phyloP scores from a whole-genome alignment of 768 basidiomycete genomes.

The Termitomyces sp. region DNA sequence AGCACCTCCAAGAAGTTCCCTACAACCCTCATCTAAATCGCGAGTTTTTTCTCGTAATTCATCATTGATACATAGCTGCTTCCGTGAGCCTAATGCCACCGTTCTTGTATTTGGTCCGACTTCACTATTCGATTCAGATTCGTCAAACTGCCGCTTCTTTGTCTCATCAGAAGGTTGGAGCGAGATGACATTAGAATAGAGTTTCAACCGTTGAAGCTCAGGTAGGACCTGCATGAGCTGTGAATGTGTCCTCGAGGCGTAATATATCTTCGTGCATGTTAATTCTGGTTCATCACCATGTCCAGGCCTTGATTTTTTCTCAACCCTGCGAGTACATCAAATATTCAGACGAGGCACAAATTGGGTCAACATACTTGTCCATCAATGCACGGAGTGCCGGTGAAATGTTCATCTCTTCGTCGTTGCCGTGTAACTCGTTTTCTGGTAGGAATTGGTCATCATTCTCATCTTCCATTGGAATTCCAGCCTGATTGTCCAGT shows the following conservation, averaged over 20 bases:
- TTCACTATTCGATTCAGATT: slow-evolving; percentile 20
- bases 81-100: slow-evolving; percentile 86
- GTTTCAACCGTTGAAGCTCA: slow-evolving; percentile 71
- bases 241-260: slow-evolving; percentile 94
- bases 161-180: slow-evolving; percentile 18
- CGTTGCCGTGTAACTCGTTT: slow-evolving; percentile 30
- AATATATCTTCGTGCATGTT: slow-evolving; percentile 81
- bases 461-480: slow-evolving; percentile 31
- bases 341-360: not conserved
- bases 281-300: slow-evolving; percentile 36
- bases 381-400: slow-evolving; percentile 77
- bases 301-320: slow-evolving; percentile 23
- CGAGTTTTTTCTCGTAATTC: slow-evolving; percentile 53
- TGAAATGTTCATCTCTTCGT: slow-evolving; percentile 56
- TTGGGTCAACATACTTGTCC: slow-evolving; percentile 51
- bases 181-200: slow-evolving; percentile 30
- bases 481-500: slow-evolving; percentile 6
- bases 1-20: slow-evolving; percentile 72
- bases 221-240: slow-evolving; percentile 89
- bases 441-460: slow-evolving; percentile 78
- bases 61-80: slow-evolving; percentile 91
- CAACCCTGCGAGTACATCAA: slow-evolving; percentile 22
- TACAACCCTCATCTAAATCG: slow-evolving; percentile 85
- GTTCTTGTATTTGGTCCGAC: slow-evolving; percentile 38
- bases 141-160: slow-evolving; percentile 21